Evolutionary conservation across 2,329 filamentous ascomycete species (phyloP).

Genomic region (Teratosphaeriaceae sp.): DNA sequence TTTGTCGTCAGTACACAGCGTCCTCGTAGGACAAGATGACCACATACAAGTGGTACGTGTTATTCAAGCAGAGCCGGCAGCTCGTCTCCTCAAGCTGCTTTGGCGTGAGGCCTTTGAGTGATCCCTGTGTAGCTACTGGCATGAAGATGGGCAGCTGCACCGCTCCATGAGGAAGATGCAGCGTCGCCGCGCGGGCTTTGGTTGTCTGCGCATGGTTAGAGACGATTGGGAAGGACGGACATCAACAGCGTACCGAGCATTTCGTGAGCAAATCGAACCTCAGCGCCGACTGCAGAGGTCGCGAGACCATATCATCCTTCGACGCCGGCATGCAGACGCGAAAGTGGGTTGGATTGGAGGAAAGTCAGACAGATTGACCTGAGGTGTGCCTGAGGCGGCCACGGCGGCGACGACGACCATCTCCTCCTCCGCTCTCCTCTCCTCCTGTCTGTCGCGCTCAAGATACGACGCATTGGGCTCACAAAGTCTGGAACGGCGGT

Average conservation of each 20-base stretch:
- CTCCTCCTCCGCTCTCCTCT: too few species aligned
- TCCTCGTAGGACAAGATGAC: neutral
- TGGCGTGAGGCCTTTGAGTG: conserved; percentile 87
- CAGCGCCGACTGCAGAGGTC: conserved; percentile 49
- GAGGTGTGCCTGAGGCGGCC: too few species aligned
- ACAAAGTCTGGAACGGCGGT: too few species aligned
- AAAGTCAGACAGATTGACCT: too few species aligned
- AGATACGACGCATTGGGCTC: too few species aligned
- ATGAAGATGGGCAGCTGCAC: conserved; percentile 94
- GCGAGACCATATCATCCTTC: conserved; percentile 18
- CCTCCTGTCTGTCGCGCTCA: too few species aligned
- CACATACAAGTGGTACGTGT: conserved; percentile 83
- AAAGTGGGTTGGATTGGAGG: too few species aligned
- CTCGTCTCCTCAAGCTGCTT: conserved; percentile 85
- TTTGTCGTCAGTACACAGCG: conserved; percentile 5
- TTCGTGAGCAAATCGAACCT: conserved; percentile 70
- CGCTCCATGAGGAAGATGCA: conserved; percentile 84
- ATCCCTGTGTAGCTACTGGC: conserved; percentile 96
- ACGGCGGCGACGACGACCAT: too few species aligned
- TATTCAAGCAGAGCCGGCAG: conserved; percentile 90
- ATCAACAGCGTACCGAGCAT: conserved; percentile 58
- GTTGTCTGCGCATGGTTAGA: conserved; percentile 61
- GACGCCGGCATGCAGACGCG: neutral
- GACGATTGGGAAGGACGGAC: neutral
- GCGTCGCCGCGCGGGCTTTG: conserved; percentile 80